Percentiles rank a stretch among this genome's conserved stretches.
Conservation (phyloP, 192 early-diverging fungal genomes). For the Entomortierella parvispora region DNA sequence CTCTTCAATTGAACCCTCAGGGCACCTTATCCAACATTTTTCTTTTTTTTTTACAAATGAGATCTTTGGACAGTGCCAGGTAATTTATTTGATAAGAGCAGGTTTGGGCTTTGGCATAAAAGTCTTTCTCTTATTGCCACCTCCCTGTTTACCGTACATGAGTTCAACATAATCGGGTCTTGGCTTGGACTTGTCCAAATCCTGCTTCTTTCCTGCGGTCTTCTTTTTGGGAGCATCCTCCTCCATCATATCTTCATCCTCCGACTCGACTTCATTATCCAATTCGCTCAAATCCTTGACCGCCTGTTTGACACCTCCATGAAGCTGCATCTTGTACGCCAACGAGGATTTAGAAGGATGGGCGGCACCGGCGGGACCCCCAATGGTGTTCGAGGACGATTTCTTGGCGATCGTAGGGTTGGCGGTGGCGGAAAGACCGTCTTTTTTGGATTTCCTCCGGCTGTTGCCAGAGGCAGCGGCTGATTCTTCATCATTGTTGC, state of each 20-base stretch:
- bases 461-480: too few relatives aligned
- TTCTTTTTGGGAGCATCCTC: not conserved
- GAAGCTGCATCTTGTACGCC: slow-evolving; percentile 51
- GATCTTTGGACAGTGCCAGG: too few relatives aligned
- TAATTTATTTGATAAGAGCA: slow-evolving; percentile 42
- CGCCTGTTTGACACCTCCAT: slow-evolving; percentile 44
- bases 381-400: slow-evolving; percentile 1
- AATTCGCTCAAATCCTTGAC: slow-evolving; percentile 32
- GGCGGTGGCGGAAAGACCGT: slow-evolving; percentile 43
- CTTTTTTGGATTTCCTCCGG: slow-evolving; percentile 12
- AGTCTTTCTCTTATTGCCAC: slow-evolving; percentile 43
- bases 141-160: slow-evolving; percentile 43
- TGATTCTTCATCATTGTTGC: not conserved
- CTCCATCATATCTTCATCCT: slow-evolving; percentile 39
- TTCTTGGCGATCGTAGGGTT: slow-evolving; percentile 43
- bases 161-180: slow-evolving; percentile 45
- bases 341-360: slow-evolving; percentile 41
- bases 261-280: slow-evolving; percentile 20
- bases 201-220: slow-evolving; percentile 25
- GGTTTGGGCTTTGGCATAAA: slow-evolving; percentile 51
- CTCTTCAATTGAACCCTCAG: too few relatives aligned
- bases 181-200: slow-evolving; percentile 46
- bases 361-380: slow-evolving; percentile 9
- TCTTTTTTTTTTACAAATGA: too few relatives aligned
- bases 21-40: too few relatives aligned